A percentile compares a stretch with the other conserved stretches of the same genome.
These are phyloP conservation scores for Thermochaetoides thermophila DNA, from an alignment of 495 filamentous ascomycete species.

Conservation along the genomic window DNA sequence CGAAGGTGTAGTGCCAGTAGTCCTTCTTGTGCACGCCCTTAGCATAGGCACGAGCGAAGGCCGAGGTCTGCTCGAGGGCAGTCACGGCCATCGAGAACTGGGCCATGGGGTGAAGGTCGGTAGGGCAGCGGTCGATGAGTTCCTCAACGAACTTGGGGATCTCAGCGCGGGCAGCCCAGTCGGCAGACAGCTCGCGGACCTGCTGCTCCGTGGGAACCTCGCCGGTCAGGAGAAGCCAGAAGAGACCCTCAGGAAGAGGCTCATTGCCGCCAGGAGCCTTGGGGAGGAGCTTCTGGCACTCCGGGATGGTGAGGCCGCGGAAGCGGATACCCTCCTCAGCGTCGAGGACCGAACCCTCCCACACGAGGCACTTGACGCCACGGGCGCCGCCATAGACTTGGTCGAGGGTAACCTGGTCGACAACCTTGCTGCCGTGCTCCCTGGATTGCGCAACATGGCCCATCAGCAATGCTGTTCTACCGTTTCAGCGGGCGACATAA, in stretches of 20 bases:
- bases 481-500: no score
- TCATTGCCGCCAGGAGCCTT: conserved; percentile 92
- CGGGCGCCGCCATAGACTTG: conserved; percentile 98
- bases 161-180: conserved; percentile 95
- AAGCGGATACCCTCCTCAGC: conserved; percentile 98
- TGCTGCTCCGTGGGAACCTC: conserved; percentile 95
- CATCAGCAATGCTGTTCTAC: conserved; percentile 4
- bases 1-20: conserved; percentile 98
- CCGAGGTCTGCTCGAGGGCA: conserved; percentile 93
- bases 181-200: conserved; percentile 90
- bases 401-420: conserved; percentile 97
- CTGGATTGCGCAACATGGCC: conserved; percentile 26
- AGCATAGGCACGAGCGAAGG: conserved; percentile 94
- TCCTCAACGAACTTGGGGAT: conserved; percentile 96
- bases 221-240: conserved; percentile 97
- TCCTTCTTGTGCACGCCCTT: conserved; percentile 98
- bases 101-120: conserved; percentile 97
- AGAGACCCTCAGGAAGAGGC: conserved; percentile 96
- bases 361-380: conserved; percentile 95
- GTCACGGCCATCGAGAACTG: conserved; percentile 97
- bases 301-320: conserved; percentile 94
- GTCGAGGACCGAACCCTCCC: conserved; percentile 98
- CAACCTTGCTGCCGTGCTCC: conserved; percentile 83
- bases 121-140: conserved; percentile 97
- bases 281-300: conserved; percentile 93